Base-by-base conservation (phyloP, 2,329 filamentous ascomycete species). In the Incumbomyces delicatus region DNA sequence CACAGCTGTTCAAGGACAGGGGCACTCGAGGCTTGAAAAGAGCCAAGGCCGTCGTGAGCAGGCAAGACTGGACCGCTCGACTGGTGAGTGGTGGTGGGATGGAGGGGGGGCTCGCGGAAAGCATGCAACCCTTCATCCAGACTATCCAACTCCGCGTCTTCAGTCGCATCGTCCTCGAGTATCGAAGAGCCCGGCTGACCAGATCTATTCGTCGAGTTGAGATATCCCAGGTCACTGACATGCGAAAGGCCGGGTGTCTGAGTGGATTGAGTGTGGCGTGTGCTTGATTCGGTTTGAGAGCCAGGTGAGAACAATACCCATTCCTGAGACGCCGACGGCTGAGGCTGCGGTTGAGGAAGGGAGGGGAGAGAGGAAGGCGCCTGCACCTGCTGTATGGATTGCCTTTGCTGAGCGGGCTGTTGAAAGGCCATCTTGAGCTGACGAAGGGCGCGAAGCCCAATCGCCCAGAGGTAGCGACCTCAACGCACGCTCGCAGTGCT, bases 301-400 rank as follows among this genome's bases (percentile, higher is more conserved):
- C 18, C 17, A 1, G 87, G 87, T 6, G 88, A 86, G 71, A 98
- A 98, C 54, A 98, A 79, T 46, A 96, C 84, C 92, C 92, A 98
- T 76, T 94, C 90, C 65, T 92, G 84, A 11, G 86, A 83, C 54
- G 89, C 83, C 51, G 85, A 80, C 13, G 54, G 36, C 20, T 47
- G 37, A 12, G 48, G 50, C 32, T 47, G 46, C 70, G 65, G 49
- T 41, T 31, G 44, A n/a, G 34, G 35, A 22, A 29, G 11, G 6
- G 43, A 39, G 18, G 17, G 41, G 10, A 6, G 13, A 14, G 41
- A 36, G 18, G 27, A 33, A 14, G 41, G 31, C 16, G 41, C 13
- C 20, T 46, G 37, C 13, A 22, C 22, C 13, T 33, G 37, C 14
- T 11, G 3, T 27, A 8, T 5, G 5, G 22, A 27, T 33, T 39